A percentile compares a stretch with the other conserved stretches of the same genome.
Conservation (phyloP, 1,139 yeast genomes). For the Wickerhamomyces sp. region DNA sequence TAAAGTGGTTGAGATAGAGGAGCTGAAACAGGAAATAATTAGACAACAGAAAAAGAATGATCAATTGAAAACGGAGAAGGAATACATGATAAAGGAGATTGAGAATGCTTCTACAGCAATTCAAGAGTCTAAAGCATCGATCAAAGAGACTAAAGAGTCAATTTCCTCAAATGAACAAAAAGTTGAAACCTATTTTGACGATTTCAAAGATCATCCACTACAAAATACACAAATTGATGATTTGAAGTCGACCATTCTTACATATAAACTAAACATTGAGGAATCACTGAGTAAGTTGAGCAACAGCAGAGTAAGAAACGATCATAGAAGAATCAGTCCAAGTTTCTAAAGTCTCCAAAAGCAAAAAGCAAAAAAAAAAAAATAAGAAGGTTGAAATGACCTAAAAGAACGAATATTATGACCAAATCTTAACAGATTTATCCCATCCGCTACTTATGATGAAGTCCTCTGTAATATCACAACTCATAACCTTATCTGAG, state of each 20-base stretch:
- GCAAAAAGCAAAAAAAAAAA: too few relatives aligned
- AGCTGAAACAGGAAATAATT: conserved; percentile 35
- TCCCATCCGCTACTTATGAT: conserved; percentile 82
- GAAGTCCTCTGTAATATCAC: conserved; percentile 46
- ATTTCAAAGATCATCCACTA: conserved; percentile 26
- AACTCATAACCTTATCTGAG: conserved; percentile 67
- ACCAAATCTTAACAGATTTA: conserved; percentile 65
- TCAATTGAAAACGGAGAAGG: conserved; percentile 47
- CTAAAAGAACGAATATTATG: neutral
- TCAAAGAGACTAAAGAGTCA: conserved; percentile 26
- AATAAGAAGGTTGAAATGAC: neutral
- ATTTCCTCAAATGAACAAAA: conserved; percentile 22
- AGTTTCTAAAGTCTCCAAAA: conserved; percentile 3
- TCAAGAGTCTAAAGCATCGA: conserved; percentile 43
- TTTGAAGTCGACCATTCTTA: conserved; percentile 21
- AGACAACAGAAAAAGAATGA: conserved; percentile 33
- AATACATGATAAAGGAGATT: conserved; percentile 63
- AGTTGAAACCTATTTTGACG: conserved; percentile 29
- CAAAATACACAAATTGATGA: conserved; percentile 27
- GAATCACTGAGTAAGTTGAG: conserved; percentile 30
- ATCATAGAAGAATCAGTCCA: conserved; percentile 19
- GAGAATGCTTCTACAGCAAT: conserved; percentile 54
- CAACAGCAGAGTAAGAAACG: conserved; percentile 25
- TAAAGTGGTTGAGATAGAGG: conserved; percentile 29
- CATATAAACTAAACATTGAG: conserved; percentile 24